Percentiles rank a stretch among this genome's conserved stretches.
phyloP scores from a whole-genome alignment of 768 basidiomycete species.

The Mycena olivaceomarginata region DNA sequence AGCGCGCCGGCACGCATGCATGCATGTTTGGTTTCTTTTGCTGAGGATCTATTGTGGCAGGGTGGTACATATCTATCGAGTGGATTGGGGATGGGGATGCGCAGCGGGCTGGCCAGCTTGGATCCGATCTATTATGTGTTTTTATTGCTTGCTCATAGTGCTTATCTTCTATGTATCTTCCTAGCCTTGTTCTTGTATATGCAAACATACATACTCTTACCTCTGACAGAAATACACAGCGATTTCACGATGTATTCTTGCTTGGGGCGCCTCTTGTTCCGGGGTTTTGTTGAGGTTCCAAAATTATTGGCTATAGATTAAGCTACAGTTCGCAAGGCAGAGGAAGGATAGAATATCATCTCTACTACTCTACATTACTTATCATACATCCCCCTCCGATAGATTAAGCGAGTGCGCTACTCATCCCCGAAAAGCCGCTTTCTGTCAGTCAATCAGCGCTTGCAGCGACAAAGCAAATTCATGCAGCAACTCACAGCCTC shows the following conservation, averaged over 20 bases:
- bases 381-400: constrained; percentile 22
- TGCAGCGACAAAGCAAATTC: background rate
- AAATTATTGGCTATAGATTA: constrained; percentile 10
- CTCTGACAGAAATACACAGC: constrained; percentile 27
- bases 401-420: constrained; percentile 34
- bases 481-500: constrained; percentile 72
- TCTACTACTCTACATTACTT: constrained; percentile 25
- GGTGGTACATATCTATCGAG: constrained; percentile 5
- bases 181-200: constrained; percentile 14
- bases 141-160: constrained; percentile 11
- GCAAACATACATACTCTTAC: background rate
- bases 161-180: constrained; percentile 39
- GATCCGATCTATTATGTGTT: constrained; percentile 14
- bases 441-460: constrained; percentile 55
- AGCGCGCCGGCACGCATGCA: background rate
- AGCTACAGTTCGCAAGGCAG: constrained; percentile 2
- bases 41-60: background rate
- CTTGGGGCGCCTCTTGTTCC: background rate
- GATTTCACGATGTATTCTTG: background rate
- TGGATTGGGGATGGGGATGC: background rate
- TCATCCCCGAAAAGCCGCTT: constrained; percentile 81
- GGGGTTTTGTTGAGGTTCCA: background rate
- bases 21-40: background rate
- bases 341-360: background rate
- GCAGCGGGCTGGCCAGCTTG: background rate